Evolutionary conservation across 2,329 filamentous ascomycete genomes (phyloP).

Genomic region (Hirsutella thompsonii): DNA sequence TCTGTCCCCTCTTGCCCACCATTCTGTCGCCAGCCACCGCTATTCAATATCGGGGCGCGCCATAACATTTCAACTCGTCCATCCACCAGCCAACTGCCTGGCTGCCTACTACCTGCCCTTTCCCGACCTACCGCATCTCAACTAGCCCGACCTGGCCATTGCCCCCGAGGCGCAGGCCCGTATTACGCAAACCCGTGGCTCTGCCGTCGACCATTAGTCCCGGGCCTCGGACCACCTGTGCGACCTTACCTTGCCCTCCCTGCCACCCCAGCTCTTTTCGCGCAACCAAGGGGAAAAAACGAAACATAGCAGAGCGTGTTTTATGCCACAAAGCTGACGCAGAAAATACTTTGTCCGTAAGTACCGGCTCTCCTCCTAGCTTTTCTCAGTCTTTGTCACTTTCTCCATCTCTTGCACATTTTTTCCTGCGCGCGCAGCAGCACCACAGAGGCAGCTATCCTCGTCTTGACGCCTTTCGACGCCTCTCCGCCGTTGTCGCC

Average conservation of each 20-base stretch:
- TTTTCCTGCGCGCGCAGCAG: background rate
- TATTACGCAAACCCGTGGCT: slow-evolving; percentile 12
- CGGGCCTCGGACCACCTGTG: slow-evolving; percentile 10
- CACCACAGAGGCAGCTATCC: background rate
- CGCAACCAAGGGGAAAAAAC: slow-evolving; percentile 7
- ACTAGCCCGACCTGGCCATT: slow-evolving; percentile 2
- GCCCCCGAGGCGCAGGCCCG: slow-evolving; percentile 7
- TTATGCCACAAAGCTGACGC: slow-evolving; percentile 12
- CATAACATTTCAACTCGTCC: slow-evolving; percentile 1
- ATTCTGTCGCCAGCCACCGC: slow-evolving; percentile 1
- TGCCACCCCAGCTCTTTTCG: slow-evolving; percentile 7
- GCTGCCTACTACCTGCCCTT: background rate
- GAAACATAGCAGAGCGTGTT: slow-evolving; percentile 10
- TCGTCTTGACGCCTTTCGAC: background rate
- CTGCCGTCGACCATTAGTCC: slow-evolving; percentile 7
- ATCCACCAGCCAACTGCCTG: background rate
- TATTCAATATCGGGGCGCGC: slow-evolving; percentile 1
- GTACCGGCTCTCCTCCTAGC: slow-evolving; percentile 2
- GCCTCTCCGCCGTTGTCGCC: background rate
- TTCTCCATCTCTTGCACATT: slow-evolving; percentile 1
- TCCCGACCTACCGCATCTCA: slow-evolving; percentile 3
- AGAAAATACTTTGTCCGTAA: slow-evolving; percentile 13
- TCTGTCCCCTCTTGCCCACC: background rate
- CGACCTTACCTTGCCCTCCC: slow-evolving; percentile 9
- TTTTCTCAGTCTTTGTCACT: slow-evolving; percentile 2